Conservation (phyloP, 2,329 filamentous ascomycete genomes). For the Thyridium curvatum region DNA sequence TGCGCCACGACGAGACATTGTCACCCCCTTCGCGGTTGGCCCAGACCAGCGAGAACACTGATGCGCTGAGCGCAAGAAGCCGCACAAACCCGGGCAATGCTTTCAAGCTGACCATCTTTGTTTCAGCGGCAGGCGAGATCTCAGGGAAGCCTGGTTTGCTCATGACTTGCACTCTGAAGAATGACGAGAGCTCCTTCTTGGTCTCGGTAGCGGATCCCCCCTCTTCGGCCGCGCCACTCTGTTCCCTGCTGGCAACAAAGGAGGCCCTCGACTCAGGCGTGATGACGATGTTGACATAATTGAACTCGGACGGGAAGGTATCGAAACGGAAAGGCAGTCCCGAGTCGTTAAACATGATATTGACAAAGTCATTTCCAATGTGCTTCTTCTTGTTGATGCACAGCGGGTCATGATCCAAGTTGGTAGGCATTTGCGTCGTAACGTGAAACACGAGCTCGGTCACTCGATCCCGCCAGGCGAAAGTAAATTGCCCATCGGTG, state of each 20-base stretch:
- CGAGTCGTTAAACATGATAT: conserved; percentile 96
- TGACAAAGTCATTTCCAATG: conserved; percentile 96
- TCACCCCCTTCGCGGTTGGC: conserved; percentile 69
- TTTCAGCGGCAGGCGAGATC: conserved; percentile 81
- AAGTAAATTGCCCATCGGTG: conserved; percentile 78
- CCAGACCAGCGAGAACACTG: conserved; percentile 92
- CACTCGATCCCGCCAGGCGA: conserved; percentile 91
- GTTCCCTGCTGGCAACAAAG: conserved; percentile 59
- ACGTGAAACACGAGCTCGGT: conserved; percentile 96
- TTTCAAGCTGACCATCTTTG: conserved; percentile 80
- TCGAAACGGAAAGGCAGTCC: conserved; percentile 84
- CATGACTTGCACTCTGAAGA: conserved; percentile 86
- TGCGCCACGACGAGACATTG: conserved; percentile 84
- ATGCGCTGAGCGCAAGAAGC: conserved; percentile 85
- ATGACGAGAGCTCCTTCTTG: conserved; percentile 33
- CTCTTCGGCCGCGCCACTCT: conserved; percentile 11
- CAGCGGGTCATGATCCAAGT: conserved; percentile 66
- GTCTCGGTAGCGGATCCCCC: neutral
- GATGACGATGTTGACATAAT: conserved; percentile 95
- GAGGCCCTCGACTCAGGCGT: conserved; percentile 76
- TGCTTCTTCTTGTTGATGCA: conserved; percentile 86
- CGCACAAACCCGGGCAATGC: conserved; percentile 82
- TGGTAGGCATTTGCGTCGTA: conserved; percentile 94
- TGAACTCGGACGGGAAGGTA: conserved; percentile 91
- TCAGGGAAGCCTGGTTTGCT: conserved; percentile 85